Evolutionary conservation across 225 moss, liverwort and hornwort genomes (phyloP).

Genomic region (Pseudoscleropodium purum): DNA sequence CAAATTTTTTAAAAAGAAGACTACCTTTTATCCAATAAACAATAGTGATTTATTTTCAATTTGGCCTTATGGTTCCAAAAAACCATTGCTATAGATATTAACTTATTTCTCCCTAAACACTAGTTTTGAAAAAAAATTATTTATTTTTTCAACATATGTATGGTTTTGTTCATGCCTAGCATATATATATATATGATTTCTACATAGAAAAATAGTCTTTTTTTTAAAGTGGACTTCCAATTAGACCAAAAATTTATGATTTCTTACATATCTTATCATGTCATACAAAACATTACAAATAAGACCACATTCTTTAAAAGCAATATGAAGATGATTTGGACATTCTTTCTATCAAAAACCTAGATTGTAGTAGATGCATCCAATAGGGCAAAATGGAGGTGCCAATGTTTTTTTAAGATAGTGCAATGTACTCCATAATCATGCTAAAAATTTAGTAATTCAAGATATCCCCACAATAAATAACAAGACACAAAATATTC

Average conservation of each 20-base stretch:
- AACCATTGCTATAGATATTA: neutral
- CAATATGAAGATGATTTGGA: neutral
- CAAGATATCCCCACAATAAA: neutral
- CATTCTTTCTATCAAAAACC: neutral
- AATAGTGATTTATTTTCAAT: neutral
- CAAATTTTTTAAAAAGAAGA: neutral
- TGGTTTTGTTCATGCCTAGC: rapidly evolving
- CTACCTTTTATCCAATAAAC: neutral
- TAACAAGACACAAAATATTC: neutral
- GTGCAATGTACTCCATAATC: neutral
- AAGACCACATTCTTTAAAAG: neutral
- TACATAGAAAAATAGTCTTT: neutral
- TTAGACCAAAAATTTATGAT: too few species aligned
- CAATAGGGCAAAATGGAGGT: neutral
- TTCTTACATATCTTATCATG: neutral
- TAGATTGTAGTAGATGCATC: neutral
- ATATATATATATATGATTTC: too few species aligned
- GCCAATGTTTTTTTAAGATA: too few species aligned
- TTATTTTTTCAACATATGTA: neutral
- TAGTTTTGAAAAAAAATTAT: neutral
- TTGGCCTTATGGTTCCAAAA: rapidly evolving
- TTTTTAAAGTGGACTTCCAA: neutral
- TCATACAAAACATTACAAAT: neutral
- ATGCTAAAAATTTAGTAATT: neutral
- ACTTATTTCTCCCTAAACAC: rapidly evolving